Base-by-base conservation (phyloP, 805 yeast genomes). In the Candida corydali region DNA sequence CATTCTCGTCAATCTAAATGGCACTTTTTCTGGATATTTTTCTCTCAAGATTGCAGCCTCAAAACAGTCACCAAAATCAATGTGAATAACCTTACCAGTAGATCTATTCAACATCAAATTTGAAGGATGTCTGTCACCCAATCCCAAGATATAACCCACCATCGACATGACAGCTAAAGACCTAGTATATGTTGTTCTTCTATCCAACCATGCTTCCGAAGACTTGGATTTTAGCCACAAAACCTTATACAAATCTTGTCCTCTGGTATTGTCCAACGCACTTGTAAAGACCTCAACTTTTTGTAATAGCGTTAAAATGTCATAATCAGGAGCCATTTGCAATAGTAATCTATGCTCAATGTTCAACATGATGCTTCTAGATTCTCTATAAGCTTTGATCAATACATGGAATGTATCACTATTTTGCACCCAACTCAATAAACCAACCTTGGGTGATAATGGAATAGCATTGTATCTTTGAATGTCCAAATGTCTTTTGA, bases 41-140 rank as follows among this genome's bases (percentile, higher is more conserved):
- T 94, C 98, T 47, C 99, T 77, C 42, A 93, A 64, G 34, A 91
- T 88, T 0, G 99, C 98, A 2, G 98, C 96, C 57, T 93, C 99
- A 54, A 93, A 93, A 74, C 99, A 93, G 57, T 93, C 99, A 47
- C 98, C 99, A 62, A 91, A 93, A 70, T 93, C 99, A 61, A 93
- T 91, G 56, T 93, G 99, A 26, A 93, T 76, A 35, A 93, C 96
- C 53, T 91, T 88, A 43, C 99, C 99, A 0, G 98, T 87, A 34
- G 82, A 76, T 44, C 96, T 70, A 58, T 91, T 95, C 62, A 93
- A 75, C 97, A 93, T 86, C 62, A 93, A 73, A 54, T 93, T 93
- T 20, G 97, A 86, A 18, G 98, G 98, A 61, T 93, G 99, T 43
- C 99, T 78, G 58, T 93, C 99, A 42, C 99, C 99, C 15, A 93